Conservation (phyloP, 164 flowering plant species). For the Euptelea pleiosperma region DNA sequence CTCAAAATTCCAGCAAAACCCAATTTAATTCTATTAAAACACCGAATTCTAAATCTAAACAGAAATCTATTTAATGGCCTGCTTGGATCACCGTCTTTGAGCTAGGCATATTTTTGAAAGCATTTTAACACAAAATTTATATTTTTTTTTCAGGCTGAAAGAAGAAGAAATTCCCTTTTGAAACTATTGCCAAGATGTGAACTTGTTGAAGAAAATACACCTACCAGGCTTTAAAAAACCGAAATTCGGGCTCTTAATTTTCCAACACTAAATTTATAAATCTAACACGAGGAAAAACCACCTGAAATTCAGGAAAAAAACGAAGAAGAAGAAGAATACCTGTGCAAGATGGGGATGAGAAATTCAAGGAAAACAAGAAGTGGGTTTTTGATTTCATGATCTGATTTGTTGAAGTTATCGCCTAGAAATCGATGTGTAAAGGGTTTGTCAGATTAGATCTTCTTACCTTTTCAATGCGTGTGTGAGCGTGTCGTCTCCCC, state of each 20-base stretch:
- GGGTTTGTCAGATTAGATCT: slow-evolving; percentile 10
- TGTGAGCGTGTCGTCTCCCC: background rate
- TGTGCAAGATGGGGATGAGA: too few relatives aligned
- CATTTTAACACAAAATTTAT: background rate
- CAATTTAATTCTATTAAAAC: background rate
- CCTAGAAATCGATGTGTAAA: background rate
- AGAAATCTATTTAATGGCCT: too few relatives aligned
- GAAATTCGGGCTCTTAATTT: too few relatives aligned
- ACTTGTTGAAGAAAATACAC: too few relatives aligned
- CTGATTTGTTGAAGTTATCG: background rate
- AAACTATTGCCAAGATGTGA: too few relatives aligned
- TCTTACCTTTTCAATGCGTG: slow-evolving; percentile 6
- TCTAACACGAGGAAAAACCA: too few relatives aligned
- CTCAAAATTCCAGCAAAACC: slow-evolving; percentile 1
- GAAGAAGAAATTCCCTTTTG: too few relatives aligned
- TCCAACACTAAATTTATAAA: too few relatives aligned
- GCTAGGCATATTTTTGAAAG: background rate
- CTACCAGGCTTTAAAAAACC: background rate
- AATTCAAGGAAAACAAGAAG: slow-evolving; percentile 1
- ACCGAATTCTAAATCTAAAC: background rate
- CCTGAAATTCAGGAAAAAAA: background rate
- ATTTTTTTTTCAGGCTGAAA: too few relatives aligned
- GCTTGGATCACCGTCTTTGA: too few relatives aligned
- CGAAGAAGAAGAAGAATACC: background rate
- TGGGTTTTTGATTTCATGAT: background rate